Percentiles rank a stretch among this genome's conserved stretches.
phyloP scores from a whole-genome alignment of 306 rosid genomes.

The Canavalia gladiata region DNA sequence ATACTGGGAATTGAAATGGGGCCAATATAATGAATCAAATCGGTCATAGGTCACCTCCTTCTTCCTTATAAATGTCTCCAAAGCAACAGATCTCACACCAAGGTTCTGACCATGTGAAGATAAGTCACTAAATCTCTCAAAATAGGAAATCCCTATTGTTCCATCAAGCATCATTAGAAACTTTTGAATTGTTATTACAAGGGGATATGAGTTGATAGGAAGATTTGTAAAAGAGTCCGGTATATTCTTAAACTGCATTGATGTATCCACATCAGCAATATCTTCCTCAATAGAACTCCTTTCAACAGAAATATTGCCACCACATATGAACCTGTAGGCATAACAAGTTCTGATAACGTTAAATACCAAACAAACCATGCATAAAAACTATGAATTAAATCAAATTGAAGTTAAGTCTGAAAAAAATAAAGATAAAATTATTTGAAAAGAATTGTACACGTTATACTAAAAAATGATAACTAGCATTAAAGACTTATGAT shows the following conservation, averaged over 20 bases:
- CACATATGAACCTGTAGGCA: conserved; percentile 58
- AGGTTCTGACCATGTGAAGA: conserved; percentile 34
- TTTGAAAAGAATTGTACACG: not conserved
- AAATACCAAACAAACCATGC: not conserved
- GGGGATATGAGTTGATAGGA: conserved; percentile 67
- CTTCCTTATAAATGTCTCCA: conserved; percentile 62
- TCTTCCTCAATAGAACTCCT: conserved; percentile 52
- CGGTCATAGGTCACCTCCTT: conserved; percentile 77
- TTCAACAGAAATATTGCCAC: conserved; percentile 38
- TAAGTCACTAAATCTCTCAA: conserved; percentile 64
- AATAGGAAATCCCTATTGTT: conserved; percentile 72
- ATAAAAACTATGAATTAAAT: not conserved
- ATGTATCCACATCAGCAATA: conserved; percentile 63
- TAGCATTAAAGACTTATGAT: not conserved
- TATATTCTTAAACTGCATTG: conserved; percentile 59
- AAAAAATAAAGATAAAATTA: not conserved
- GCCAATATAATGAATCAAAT: conserved; percentile 75
- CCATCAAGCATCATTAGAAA: conserved; percentile 90
- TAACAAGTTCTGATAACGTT: not conserved
- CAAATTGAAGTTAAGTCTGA: not conserved
- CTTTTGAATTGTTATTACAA: conserved; percentile 80
- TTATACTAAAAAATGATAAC: not conserved
- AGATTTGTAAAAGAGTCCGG: conserved; percentile 67
- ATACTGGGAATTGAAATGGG: conserved; percentile 64
- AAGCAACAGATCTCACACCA: conserved; percentile 59